phyloP scores from a whole-genome alignment of 257 asterid genomes.

The Solanum ahanhuiri region DNA sequence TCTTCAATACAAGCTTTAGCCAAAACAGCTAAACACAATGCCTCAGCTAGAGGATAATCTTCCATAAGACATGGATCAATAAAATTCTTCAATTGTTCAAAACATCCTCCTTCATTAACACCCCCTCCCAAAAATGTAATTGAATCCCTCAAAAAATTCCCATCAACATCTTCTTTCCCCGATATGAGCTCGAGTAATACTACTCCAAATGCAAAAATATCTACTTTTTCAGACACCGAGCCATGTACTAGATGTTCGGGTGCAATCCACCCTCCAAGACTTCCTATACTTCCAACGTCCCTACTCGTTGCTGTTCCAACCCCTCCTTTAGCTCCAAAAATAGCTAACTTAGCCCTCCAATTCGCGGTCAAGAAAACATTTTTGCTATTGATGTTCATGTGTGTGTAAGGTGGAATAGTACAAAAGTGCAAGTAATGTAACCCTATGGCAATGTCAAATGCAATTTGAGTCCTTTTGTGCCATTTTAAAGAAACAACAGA shows the following conservation, averaged over 20 bases:
- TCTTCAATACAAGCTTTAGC: slow-evolving; percentile 72
- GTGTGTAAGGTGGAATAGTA: slow-evolving; percentile 38
- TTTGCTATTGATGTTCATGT: slow-evolving; percentile 24
- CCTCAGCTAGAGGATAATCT: slow-evolving; percentile 69
- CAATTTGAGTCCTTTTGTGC: slow-evolving; percentile 50
- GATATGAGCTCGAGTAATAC: slow-evolving; percentile 51
- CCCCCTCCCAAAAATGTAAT: slow-evolving; percentile 33
- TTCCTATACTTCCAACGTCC: slow-evolving; percentile 5
- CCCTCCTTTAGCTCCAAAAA: slow-evolving; percentile 13
- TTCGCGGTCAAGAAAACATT: slow-evolving; percentile 36
- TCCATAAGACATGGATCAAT: slow-evolving; percentile 55
- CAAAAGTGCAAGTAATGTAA: slow-evolving; percentile 60
- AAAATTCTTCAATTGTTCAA: slow-evolving; percentile 49
- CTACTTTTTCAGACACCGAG: slow-evolving; percentile 25
- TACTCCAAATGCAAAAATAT: slow-evolving; percentile 50
- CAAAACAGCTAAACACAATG: slow-evolving; percentile 60
- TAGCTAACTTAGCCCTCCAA: slow-evolving; percentile 63
- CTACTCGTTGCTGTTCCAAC: slow-evolving; percentile 2
- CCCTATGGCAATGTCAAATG: slow-evolving; percentile 58
- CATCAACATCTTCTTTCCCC: slow-evolving; percentile 40
- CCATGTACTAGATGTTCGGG: slow-evolving; percentile 15
- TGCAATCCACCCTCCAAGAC: slow-evolving; percentile 6
- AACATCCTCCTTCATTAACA: slow-evolving; percentile 49
- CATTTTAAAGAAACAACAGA: slow-evolving; percentile 22
- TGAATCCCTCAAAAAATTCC: slow-evolving; percentile 27